These are phyloP conservation scores for Candida glucosophila DNA, from an alignment of 1,139 yeast genomes.

Conservation along the genomic window DNA sequence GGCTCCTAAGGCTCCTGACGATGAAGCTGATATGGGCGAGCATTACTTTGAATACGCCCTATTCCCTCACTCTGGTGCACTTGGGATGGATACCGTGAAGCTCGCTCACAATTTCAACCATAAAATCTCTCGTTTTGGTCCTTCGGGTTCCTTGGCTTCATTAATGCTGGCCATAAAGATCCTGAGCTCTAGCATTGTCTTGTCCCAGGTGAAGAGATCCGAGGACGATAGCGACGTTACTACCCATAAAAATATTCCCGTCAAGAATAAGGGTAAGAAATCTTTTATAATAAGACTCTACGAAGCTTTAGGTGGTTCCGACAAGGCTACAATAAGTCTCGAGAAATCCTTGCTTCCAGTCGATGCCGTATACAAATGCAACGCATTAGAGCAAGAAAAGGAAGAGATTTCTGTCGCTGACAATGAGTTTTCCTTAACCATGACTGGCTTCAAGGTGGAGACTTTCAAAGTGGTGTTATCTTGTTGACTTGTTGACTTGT, in stretches of 20 bases:
- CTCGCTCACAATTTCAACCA: conserved; percentile 79
- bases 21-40: conserved; percentile 85
- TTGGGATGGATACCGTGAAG: conserved; percentile 57
- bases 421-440: conserved; percentile 32
- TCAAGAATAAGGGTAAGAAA: conserved; percentile 31
- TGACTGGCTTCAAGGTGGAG: conserved; percentile 75
- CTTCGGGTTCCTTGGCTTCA: conserved; percentile 12
- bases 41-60: conserved; percentile 81
- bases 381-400: conserved; percentile 61
- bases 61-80: conserved; percentile 67
- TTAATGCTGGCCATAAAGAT: conserved; percentile 14
- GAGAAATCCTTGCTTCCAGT: conserved; percentile 25
- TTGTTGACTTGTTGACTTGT: too few species aligned
- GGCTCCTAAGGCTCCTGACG: conserved; percentile 88
- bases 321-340: conserved; percentile 44
- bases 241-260: conserved; percentile 27
- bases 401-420: conserved; percentile 15
- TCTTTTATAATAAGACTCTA: conserved; percentile 68
- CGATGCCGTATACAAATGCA: conserved; percentile 47
- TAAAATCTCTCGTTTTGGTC: conserved; percentile 19
- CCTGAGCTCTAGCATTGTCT: conserved; percentile 39
- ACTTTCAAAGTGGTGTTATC: conserved; percentile 40
- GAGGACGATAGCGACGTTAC: conserved; percentile 66
- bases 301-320: conserved; percentile 76
- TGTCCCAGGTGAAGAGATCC: conserved; percentile 78